phyloP scores from a whole-genome alignment of 768 basidiomycete genomes.

The Favolaschia claudopus region DNA sequence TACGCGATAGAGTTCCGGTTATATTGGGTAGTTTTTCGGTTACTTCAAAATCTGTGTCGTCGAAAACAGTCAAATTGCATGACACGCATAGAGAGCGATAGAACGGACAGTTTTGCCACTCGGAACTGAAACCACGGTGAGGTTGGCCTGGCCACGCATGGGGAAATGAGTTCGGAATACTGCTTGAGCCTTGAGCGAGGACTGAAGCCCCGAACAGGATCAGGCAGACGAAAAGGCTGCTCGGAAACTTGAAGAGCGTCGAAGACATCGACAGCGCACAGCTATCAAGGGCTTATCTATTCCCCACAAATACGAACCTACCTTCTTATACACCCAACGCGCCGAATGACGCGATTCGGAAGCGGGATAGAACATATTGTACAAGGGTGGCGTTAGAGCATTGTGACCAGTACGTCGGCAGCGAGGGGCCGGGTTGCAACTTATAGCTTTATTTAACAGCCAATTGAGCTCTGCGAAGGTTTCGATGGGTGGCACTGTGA shows the following conservation, averaged over 20 bases:
- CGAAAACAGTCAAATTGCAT: no score
- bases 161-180: conserved; percentile 26
- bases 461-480: no score
- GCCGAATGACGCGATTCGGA: conserved; percentile 17
- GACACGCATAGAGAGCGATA: not conserved
- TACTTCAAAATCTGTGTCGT: conserved; percentile 47
- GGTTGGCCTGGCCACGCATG: conserved; percentile 33
- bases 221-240: not conserved
- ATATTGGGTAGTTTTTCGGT: conserved; percentile 48
- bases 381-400: conserved; percentile 2
- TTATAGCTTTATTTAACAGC: no score
- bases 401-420: conserved; percentile 11
- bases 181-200: conserved; percentile 8
- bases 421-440: no score
- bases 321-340: not conserved
- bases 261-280: not conserved
- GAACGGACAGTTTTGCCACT: conserved; percentile 49
- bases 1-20: conserved; percentile 42
- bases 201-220: conserved; percentile 1
- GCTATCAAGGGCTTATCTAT: not conserved
- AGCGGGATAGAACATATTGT: conserved; percentile 8
- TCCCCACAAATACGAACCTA: not conserved
- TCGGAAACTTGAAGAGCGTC: not conserved
- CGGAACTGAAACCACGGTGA: conserved; percentile 37
- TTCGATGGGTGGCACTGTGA: no score